A percentile compares a stretch with the other conserved stretches of the same genome.
phyloP scores from a whole-genome alignment of 2,329 filamentous ascomycete genomes.

The Aspergillus hortae region DNA sequence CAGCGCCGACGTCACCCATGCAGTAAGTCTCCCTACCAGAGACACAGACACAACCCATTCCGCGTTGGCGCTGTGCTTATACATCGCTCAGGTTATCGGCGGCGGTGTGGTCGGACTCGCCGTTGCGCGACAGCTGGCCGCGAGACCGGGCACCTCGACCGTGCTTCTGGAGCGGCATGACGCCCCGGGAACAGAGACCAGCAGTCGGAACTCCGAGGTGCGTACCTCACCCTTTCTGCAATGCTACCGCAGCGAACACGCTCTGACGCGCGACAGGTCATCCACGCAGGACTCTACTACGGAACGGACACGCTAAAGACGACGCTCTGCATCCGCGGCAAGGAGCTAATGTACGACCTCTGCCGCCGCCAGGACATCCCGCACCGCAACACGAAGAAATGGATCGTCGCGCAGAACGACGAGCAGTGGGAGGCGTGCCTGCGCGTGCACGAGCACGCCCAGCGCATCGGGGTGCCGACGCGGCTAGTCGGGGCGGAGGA shows the following conservation, averaged over 20 bases:
- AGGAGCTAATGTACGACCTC: slow-evolving; percentile 72
- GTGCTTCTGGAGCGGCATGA: slow-evolving; percentile 78
- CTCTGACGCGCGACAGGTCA: slow-evolving; percentile 56
- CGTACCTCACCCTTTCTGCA: neutral
- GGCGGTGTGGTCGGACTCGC: slow-evolving; percentile 76
- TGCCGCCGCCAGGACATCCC: slow-evolving; percentile 66
- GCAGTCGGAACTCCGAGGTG: slow-evolving; percentile 82
- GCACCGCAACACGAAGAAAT: slow-evolving; percentile 77
- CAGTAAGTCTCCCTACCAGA: slow-evolving; percentile 31
- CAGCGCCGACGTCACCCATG: slow-evolving; percentile 61
- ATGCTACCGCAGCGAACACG: neutral
- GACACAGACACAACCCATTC: neutral
- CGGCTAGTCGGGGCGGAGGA: slow-evolving; percentile 65
- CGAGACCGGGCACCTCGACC: slow-evolving; percentile 58
- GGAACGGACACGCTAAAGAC: slow-evolving; percentile 74
- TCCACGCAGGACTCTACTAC: slow-evolving; percentile 95
- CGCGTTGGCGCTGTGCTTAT: neutral
- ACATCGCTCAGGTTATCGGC: slow-evolving; percentile 54
- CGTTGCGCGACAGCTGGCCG: slow-evolving; percentile 68
- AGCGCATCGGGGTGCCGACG: slow-evolving; percentile 62
- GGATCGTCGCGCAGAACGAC: slow-evolving; percentile 84
- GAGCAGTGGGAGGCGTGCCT: slow-evolving; percentile 60
- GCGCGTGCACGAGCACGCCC: slow-evolving; percentile 53
- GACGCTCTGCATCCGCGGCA: slow-evolving; percentile 73
- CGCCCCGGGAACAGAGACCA: slow-evolving; percentile 77